phyloP scores from a whole-genome alignment of 2,329 filamentous ascomycete genomes.

The Elsinoe arachidis region DNA sequence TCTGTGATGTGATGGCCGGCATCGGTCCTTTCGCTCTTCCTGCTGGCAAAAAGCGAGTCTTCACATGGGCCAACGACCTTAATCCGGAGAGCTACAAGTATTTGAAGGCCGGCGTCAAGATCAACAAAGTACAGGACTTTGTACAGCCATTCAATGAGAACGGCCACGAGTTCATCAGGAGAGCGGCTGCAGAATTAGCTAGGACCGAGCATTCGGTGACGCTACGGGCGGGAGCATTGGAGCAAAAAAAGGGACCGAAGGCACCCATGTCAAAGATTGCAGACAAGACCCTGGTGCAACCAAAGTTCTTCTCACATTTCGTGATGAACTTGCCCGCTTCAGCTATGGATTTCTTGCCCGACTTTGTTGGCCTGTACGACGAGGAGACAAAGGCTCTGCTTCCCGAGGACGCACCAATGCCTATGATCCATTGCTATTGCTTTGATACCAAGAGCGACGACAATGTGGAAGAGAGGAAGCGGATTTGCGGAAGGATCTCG shows the following conservation, averaged over 20 bases:
- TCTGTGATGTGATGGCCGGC: constrained; percentile 95
- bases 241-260: constrained; percentile 18
- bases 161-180: constrained; percentile 69
- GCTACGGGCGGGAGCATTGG: constrained; percentile 19
- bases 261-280: constrained; percentile 20
- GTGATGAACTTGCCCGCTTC: constrained; percentile 96
- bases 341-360: constrained; percentile 72
- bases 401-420: constrained; percentile 43
- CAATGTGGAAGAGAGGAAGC: constrained; percentile 49
- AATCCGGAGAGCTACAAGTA: constrained; percentile 80
- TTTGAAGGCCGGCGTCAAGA: constrained; percentile 58
- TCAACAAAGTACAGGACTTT: constrained; percentile 71
- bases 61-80: constrained; percentile 95
- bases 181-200: constrained; percentile 52
- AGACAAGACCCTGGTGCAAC: constrained; percentile 43
- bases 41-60: constrained; percentile 78
- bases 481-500: constrained; percentile 60
- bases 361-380: constrained; percentile 71
- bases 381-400: constrained; percentile 19
- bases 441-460: constrained; percentile 78
- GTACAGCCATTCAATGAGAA: constrained; percentile 76
- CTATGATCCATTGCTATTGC: constrained; percentile 88
- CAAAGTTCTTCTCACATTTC: constrained; percentile 77
- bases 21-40: constrained; percentile 93
- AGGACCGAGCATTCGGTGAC: constrained; percentile 44